These are phyloP conservation scores for Hippophae rhamnoides DNA, from an alignment of 306 rosid species.

Conservation along the genomic window DNA sequence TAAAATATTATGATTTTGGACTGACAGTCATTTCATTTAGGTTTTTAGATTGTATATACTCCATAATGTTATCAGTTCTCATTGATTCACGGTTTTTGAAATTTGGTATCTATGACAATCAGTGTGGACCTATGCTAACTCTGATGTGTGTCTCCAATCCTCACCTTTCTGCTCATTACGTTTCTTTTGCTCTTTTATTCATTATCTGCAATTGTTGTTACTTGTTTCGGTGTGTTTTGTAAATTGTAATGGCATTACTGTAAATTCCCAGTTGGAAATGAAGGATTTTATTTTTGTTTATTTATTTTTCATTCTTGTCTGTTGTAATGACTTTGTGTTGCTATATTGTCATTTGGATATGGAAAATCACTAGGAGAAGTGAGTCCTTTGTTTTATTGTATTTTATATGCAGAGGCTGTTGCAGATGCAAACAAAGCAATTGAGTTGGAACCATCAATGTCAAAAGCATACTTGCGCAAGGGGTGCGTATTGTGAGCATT, in stretches of 20 bases:
- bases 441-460: constrained; percentile 45
- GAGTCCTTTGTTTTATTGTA: constrained; percentile 3
- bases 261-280: not conserved
- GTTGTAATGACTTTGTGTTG: not conserved
- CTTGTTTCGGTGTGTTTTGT: not conserved
- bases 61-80: too few species aligned
- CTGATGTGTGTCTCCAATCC: too few species aligned
- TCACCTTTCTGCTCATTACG: not conserved
- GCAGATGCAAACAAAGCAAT: constrained; percentile 81
- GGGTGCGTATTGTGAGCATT: constrained; percentile 38
- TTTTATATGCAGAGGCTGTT: constrained; percentile 58
- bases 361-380: not conserved
- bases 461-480: constrained; percentile 74
- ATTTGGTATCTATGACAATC: too few species aligned
- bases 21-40: too few species aligned
- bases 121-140: too few species aligned
- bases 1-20: too few species aligned
- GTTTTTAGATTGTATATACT: too few species aligned
- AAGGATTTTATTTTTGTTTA: not conserved
- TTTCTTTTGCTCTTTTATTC: not conserved
- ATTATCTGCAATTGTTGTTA: not conserved
- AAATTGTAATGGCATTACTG: not conserved
- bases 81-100: too few species aligned
- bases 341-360: not conserved
- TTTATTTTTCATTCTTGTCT: not conserved